Percentiles rank a stretch among this genome's conserved stretches.
Evolutionary conservation across 2,329 filamentous ascomycete genomes (phyloP).

Genomic region (Madurella mycetomatis): DNA sequence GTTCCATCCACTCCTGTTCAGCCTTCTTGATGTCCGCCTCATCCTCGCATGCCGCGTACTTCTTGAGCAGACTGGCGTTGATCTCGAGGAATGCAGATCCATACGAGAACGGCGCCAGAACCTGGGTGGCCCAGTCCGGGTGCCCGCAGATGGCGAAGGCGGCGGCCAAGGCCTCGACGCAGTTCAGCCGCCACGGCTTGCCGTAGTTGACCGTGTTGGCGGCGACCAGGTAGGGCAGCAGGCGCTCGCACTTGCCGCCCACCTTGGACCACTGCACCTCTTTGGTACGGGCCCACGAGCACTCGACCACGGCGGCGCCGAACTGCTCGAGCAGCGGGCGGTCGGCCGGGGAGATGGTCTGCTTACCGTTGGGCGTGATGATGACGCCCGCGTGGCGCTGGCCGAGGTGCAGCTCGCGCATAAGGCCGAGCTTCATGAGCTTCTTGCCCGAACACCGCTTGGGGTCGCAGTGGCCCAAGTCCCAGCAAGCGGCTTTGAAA

Average conservation of each 20-base stretch:
- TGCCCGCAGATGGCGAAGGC: constrained; percentile 92
- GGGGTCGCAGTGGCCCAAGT: constrained; percentile 94
- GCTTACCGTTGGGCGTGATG: constrained; percentile 91
- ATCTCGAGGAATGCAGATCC: constrained; percentile 86
- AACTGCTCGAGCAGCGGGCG: constrained; percentile 75
- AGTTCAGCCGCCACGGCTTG: constrained; percentile 90
- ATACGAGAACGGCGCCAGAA: constrained; percentile 82
- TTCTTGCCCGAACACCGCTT: constrained; percentile 95
- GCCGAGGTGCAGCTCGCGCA: constrained; percentile 87
- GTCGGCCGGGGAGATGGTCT: constrained; percentile 78
- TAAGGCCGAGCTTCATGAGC: constrained; percentile 84
- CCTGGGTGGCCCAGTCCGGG: constrained; percentile 80
- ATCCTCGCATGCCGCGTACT: constrained; percentile 77
- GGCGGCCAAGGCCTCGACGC: constrained; percentile 88
- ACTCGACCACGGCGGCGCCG: constrained; percentile 94
- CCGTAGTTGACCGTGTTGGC: constrained; percentile 98
- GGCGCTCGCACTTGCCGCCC: constrained; percentile 84
- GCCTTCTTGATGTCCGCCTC: constrained; percentile 79
- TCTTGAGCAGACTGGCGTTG: constrained; percentile 74
- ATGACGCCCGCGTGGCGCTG: constrained; percentile 91
- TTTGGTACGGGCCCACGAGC: constrained; percentile 87
- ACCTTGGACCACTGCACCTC: constrained; percentile 91
- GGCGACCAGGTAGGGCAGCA: constrained; percentile 91
- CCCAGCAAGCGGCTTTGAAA: constrained; percentile 97
- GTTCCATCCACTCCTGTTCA: constrained; percentile 82